Conservation (phyloP, 1,284 basidiomycete genomes). For the Cryptococcus amylolentus region DNA sequence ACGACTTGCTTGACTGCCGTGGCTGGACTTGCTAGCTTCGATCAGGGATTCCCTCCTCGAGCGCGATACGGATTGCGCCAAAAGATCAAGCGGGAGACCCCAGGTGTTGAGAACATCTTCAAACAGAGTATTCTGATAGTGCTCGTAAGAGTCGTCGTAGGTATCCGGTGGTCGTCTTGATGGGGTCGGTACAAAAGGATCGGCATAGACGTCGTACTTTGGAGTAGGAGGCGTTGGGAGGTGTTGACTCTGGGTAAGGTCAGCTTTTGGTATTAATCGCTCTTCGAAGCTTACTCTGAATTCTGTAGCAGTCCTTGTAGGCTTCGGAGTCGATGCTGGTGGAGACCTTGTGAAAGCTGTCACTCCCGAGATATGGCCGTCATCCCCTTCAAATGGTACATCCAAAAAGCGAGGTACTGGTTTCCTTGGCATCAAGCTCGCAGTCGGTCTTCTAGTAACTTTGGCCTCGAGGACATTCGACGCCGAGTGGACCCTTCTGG, state of each 20-base stretch:
- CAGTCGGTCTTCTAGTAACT: not conserved
- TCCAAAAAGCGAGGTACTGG: not conserved
- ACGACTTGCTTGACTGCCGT: not conserved
- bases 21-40: not conserved
- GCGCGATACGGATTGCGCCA: not conserved
- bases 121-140: slow-evolving; percentile 8
- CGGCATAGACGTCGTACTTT: not conserved
- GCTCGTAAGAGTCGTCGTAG: not conserved
- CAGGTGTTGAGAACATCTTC: slow-evolving; percentile 13
- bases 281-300: not conserved
- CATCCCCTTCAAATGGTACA: not conserved
- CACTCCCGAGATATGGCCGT: not conserved
- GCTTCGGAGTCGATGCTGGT: not conserved
- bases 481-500: not conserved
- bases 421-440: not conserved
- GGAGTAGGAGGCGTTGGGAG: slow-evolving; percentile 4
- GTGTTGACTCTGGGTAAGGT: not conserved
- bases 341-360: not conserved
- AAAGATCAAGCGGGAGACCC: slow-evolving; percentile 7
- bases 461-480: not conserved
- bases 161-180: not conserved
- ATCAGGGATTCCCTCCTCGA: not conserved
- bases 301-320: not conserved
- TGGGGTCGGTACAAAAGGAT: not conserved
- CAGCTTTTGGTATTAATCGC: not conserved